phyloP scores from a whole-genome alignment of 306 rosid species.

The Corylus americana region DNA sequence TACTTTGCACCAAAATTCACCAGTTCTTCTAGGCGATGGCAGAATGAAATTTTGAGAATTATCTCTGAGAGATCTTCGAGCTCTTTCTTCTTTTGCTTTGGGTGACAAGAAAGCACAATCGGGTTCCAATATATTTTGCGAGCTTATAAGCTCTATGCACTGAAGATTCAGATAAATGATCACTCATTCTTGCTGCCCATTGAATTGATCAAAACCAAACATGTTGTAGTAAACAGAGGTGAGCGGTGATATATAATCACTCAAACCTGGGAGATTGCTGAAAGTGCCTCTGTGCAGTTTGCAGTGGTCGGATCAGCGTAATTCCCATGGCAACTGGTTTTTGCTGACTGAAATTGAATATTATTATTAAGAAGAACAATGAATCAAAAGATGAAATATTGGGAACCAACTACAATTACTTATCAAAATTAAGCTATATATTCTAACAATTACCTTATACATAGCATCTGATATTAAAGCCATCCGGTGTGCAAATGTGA shows the following conservation, averaged over 20 bases:
- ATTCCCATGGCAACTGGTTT: conserved; percentile 25
- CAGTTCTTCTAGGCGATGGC: not conserved
- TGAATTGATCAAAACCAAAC: not conserved
- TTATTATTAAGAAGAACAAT: not conserved
- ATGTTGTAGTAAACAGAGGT: not conserved
- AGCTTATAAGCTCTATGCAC: conserved; percentile 18
- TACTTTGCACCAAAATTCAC: conserved; percentile 15
- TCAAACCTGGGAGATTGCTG: conserved; percentile 9
- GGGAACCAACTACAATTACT: not conserved
- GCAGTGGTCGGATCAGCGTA: conserved; percentile 16
- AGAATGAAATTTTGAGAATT: not conserved
- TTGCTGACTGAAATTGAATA: conserved; percentile 20
- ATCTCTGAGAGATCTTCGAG: conserved; percentile 26
- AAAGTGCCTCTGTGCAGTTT: conserved; percentile 6
- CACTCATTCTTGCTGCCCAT: not conserved
- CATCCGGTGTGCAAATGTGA: conserved; percentile 20
- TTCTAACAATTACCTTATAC: conserved; percentile 11
- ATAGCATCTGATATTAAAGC: conserved; percentile 27
- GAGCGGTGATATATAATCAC: not conserved
- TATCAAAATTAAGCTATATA: not conserved
- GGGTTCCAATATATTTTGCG: conserved; percentile 18
- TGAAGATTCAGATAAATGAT: conserved; percentile 3
- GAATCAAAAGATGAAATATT: not conserved
- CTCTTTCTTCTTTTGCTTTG: conserved; percentile 7
- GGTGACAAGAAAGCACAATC: conserved; percentile 29